Percentiles rank a stretch among this genome's conserved stretches.
Evolutionary conservation across 176 grass and related monocot genomes (phyloP).

Genomic region (Avena atlantica): DNA sequence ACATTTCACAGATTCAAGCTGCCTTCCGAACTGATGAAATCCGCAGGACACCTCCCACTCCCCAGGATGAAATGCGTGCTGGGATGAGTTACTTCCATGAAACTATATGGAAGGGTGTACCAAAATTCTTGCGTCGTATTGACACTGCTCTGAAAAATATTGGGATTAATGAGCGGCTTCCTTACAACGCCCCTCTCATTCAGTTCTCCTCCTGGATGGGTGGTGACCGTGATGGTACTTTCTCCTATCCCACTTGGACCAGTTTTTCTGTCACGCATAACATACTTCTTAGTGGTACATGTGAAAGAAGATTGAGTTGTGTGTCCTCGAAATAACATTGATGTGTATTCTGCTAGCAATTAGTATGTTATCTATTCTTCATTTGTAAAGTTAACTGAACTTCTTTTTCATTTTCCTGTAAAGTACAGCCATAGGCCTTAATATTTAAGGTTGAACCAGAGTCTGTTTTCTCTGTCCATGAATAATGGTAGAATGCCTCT

Average conservation of each 20-base stretch:
- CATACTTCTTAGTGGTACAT: background rate
- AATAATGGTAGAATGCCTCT: constrained; percentile 22
- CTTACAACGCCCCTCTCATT: constrained; percentile 95
- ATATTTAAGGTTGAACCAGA: constrained; percentile 16
- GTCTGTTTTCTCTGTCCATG: background rate
- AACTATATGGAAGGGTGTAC: constrained; percentile 98
- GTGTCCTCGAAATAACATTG: background rate
- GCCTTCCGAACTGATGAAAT: constrained; percentile 99
- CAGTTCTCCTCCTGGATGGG: constrained; percentile 99
- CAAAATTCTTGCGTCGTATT: constrained; percentile 96
- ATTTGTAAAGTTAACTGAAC: background rate
- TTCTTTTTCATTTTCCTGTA: background rate
- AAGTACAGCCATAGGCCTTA: background rate
- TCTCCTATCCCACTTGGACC: constrained; percentile 35
- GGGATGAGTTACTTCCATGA: constrained; percentile 99
- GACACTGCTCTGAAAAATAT: constrained; percentile 97
- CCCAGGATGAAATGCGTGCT: constrained; percentile 98
- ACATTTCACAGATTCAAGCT: constrained; percentile 76
- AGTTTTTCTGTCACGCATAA: background rate
- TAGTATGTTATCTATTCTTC: background rate
- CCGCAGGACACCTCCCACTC: constrained; percentile 82
- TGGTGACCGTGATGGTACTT: constrained; percentile 97
- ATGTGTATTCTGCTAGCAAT: background rate
- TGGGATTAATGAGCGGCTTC: constrained; percentile 89
- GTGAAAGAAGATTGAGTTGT: background rate